Evolutionary conservation across 2,329 filamentous ascomycete genomes (phyloP).

Genomic region (Epichloe typhina): DNA sequence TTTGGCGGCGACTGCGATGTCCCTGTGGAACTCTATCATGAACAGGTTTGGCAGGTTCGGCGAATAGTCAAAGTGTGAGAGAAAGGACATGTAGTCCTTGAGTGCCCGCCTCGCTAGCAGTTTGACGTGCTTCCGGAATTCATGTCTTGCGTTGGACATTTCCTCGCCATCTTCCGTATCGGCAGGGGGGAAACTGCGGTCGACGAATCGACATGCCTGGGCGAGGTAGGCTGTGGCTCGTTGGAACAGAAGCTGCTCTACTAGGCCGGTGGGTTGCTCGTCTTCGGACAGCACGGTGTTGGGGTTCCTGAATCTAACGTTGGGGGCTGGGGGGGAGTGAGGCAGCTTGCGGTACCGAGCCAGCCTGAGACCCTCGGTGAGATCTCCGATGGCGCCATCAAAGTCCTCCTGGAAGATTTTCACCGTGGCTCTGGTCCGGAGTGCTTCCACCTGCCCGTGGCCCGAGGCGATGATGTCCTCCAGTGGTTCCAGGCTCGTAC

Average conservation of each 20-base stretch:
- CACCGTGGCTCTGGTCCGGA: conserved; percentile 62
- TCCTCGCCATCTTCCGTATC: neutral
- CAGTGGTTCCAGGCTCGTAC: conserved; percentile 53
- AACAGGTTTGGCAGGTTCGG: conserved; percentile 42
- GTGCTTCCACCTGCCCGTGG: conserved; percentile 50
- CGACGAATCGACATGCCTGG: conserved; percentile 54
- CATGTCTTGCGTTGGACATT: conserved; percentile 9
- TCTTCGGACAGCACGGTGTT: conserved; percentile 25
- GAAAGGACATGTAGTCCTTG: conserved; percentile 59
- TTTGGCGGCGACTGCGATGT: conserved; percentile 28
- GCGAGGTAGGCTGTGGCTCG: conserved; percentile 59
- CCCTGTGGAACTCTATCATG: conserved; percentile 39
- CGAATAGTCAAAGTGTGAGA: conserved; percentile 67
- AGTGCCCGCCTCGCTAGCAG: conserved; percentile 63
- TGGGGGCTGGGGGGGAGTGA: neutral
- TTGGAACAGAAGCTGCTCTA: conserved; percentile 64
- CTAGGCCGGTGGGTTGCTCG: conserved; percentile 58
- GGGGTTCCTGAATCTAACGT: neutral
- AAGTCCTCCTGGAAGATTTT: conserved; percentile 65
- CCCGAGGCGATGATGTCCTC: conserved; percentile 53
- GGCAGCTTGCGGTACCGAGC: conserved; percentile 26
- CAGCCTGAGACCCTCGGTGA: conserved; percentile 51
- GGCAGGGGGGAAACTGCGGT: conserved; percentile 32
- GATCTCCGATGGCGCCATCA: conserved; percentile 53
- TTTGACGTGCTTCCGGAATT: conserved; percentile 51